A percentile compares a stretch with the other conserved stretches of the same genome.
These are phyloP conservation scores for Kuraishia floccosa DNA, from an alignment of 805 yeast genomes.

Conservation along the genomic window DNA sequence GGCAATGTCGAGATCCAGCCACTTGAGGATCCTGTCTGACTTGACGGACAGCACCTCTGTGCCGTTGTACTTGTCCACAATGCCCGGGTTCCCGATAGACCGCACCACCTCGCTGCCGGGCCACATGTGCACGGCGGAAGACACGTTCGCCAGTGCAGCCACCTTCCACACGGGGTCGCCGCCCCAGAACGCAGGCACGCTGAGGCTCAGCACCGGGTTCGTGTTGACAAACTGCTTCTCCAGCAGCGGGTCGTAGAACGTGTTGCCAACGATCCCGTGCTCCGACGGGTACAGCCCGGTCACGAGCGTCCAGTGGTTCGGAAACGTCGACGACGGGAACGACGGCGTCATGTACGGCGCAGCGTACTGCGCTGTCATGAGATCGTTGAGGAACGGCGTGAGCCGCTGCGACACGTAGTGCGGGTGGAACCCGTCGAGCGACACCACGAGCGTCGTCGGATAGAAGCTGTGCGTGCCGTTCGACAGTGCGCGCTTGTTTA, in stretches of 20 bases:
- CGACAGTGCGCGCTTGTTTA: constrained; percentile 14
- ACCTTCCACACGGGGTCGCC: constrained; percentile 89
- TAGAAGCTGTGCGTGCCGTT: constrained; percentile 63
- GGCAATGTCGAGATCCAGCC: constrained; percentile 51
- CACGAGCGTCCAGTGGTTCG: constrained; percentile 85
- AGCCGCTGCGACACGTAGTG: constrained; percentile 54
- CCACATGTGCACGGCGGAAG: constrained; percentile 88
- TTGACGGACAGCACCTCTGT: constrained; percentile 50
- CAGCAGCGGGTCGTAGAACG: constrained; percentile 54
- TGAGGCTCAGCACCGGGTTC: constrained; percentile 37
- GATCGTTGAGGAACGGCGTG: constrained; percentile 62
- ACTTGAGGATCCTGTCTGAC: constrained; percentile 41
- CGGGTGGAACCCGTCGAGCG: constrained; percentile 89
- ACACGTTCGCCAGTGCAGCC: constrained; percentile 48
- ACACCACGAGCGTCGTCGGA: constrained; percentile 73
- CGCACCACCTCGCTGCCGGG: constrained; percentile 80
- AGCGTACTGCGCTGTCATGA: constrained; percentile 41
- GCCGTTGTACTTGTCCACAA: constrained; percentile 54
- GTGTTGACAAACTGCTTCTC: constrained; percentile 53
- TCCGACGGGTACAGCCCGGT: constrained; percentile 78
- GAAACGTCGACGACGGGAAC: constrained; percentile 83
- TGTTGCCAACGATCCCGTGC: constrained; percentile 83
- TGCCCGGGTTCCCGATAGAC: constrained; percentile 34
- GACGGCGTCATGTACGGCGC: constrained; percentile 82
- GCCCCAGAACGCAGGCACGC: constrained; percentile 71